Evolutionary conservation across 2,329 filamentous ascomycete species (phyloP).

Genomic region (Cladophialophora psammophila): DNA sequence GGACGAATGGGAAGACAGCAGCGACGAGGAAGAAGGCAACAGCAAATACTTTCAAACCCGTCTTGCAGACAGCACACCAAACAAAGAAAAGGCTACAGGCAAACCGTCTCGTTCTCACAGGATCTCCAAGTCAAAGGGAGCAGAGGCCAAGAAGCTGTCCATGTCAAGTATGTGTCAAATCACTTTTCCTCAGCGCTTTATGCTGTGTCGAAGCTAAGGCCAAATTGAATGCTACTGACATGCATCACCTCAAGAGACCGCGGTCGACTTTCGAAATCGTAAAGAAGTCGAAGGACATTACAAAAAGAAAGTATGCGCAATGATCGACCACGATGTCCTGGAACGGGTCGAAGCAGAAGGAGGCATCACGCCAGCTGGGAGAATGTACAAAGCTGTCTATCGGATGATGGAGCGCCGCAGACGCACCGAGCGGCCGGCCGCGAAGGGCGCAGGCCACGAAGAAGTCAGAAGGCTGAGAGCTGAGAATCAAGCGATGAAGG

Average conservation of each 20-base stretch:
- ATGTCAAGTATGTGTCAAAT: neutral
- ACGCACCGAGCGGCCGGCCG: neutral
- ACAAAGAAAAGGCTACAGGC: neutral
- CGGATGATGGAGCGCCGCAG: constrained; percentile 23
- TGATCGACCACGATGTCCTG: constrained; percentile 30
- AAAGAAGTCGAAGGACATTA: constrained; percentile 14
- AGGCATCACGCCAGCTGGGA: constrained; percentile 26
- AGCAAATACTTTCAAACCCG: neutral
- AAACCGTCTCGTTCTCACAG: neutral
- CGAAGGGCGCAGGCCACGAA: neutral
- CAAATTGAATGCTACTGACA: neutral
- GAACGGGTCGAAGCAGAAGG: constrained; percentile 22
- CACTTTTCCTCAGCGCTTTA: neutral
- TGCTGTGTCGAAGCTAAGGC: neutral
- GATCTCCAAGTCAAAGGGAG: neutral
- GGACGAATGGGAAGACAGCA: constrained; percentile 13
- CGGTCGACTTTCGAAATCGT: constrained; percentile 24
- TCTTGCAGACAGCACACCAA: neutral
- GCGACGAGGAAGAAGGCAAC: neutral
- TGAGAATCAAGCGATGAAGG: constrained; percentile 4
- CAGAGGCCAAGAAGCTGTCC: neutral
- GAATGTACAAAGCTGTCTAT: constrained; percentile 22
- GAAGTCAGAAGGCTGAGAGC: constrained; percentile 1
- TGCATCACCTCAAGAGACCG: constrained; percentile 2
- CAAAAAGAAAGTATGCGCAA: constrained; percentile 13